A percentile compares a stretch with the other conserved stretches of the same genome.
Conservation (phyloP, 116 monocot genomes). For the Zostera marina region DNA sequence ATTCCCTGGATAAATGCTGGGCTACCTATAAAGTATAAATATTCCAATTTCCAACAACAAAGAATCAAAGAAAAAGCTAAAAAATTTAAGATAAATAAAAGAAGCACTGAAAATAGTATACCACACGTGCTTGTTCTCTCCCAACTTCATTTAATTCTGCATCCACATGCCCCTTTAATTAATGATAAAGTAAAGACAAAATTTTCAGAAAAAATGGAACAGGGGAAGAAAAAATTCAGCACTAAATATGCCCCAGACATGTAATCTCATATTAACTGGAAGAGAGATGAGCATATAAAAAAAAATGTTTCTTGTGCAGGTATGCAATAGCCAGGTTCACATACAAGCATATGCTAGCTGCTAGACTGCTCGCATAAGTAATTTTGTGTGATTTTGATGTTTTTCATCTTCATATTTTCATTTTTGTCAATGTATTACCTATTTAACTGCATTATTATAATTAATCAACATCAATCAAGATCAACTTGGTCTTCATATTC, state of each 20-base stretch:
- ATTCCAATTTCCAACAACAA: no score
- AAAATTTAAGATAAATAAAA: neutral
- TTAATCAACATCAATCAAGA: no score
- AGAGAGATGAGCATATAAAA: neutral
- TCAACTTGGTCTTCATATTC: no score
- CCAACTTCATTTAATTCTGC: slow-evolving; percentile 74
- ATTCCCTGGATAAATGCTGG: slow-evolving; percentile 41
- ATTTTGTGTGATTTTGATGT: no score
- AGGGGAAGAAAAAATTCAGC: neutral
- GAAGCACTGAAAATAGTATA: slow-evolving; percentile 8
- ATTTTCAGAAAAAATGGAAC: neutral
- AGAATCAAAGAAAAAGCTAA: neutral
- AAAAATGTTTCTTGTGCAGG: no score
- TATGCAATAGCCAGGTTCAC: no score
- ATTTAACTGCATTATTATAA: no score
- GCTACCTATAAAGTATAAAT: slow-evolving; percentile 24
- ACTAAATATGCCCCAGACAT: neutral
- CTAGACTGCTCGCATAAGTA: no score
- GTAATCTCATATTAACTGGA: neutral
- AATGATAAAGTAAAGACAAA: neutral
- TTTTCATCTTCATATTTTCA: no score
- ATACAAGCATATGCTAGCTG: no score
- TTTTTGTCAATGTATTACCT: no score
- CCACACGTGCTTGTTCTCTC: slow-evolving; percentile 55
- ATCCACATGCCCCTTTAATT: slow-evolving; percentile 63